Evolutionary conservation across 225 moss, liverwort and hornwort genomes (phyloP), one percentile per base, ranked within the genome.

Genomic region (Polytrichum commune): DNA sequence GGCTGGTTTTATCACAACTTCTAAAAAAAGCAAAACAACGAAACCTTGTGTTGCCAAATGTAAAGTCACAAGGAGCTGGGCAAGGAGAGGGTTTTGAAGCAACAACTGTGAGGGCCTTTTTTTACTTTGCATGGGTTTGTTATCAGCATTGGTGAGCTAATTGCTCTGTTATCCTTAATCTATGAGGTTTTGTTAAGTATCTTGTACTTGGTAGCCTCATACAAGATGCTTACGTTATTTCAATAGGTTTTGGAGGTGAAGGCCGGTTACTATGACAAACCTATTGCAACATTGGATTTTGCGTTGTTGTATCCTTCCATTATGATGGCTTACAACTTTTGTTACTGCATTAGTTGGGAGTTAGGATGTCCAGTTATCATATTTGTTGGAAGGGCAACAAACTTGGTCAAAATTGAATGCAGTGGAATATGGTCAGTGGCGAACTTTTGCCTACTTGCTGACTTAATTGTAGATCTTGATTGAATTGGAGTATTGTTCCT

Each of bases 251-350:
- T 96, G 85, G 96, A 96, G 69, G 97, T 95, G 29, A 98, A 90
- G 84, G 75, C 91, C 68, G 97, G 97, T 46, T 98, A 89, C 64
- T 98, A 88, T 72, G 97, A 98, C 80, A 98, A 95, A 80, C 97
- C 97, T 72, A 98, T 98, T 73, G 97, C 97, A 66, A 98, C 97
- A 56, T 77, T 98, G 69, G 95, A 98, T 89, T 98, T 98, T 90
- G 97, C 97, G 32, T 98, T 95, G 10, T 81, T 98, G 5, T 98
- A 98, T 70, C 97, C 97, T 27, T 98, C 97, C 54, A 98, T 98
- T 69, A 98, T 98, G 97, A 95, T 98, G 97, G 97, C 97, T n/a
- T 98, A 98, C 81, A 98, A 98, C 76, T 88, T 98, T 65, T 98
- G 97, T 75, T 98, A 98, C n/a, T n/a, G n/a, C n/a, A n/a, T n/a